phyloP scores from a whole-genome alignment of 1,284 basidiomycete genomes.

The Melampsora americana region DNA sequence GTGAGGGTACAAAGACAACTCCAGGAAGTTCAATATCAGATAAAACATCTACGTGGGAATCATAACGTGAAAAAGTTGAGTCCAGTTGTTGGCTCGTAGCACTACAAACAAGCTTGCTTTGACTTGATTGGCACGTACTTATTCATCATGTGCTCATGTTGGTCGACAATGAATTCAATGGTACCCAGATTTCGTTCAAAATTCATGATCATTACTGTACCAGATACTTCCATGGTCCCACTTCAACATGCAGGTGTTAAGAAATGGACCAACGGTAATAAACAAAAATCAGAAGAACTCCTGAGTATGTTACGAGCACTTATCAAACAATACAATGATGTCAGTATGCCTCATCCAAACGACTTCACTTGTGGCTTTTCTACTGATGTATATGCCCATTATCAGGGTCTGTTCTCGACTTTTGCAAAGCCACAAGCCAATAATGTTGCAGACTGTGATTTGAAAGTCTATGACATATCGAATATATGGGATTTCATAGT shows the following conservation, averaged over 20 bases:
- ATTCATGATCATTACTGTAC: no score
- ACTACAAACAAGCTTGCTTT: not conserved
- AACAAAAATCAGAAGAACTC: not conserved
- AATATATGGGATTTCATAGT: no score
- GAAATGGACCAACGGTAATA: not conserved
- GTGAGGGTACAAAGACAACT: no score
- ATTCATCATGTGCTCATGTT: not conserved
- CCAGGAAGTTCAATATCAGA: conserved; percentile 21
- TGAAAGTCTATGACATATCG: no score
- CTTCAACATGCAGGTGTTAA: conserved; percentile 27
- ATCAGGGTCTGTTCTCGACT: no score
- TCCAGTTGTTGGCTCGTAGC: not conserved
- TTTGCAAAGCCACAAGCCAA: no score
- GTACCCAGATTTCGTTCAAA: conserved; percentile 16
- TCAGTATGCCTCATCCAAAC: not conserved
- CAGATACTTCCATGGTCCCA: conserved; percentile 15
- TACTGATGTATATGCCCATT: no score
- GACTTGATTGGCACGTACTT: not conserved
- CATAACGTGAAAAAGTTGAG: conserved; percentile 29
- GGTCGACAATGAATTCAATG: not conserved
- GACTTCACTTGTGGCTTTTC: no score
- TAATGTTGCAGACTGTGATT: no score
- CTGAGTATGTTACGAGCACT: conserved; percentile 14
- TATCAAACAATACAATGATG: conserved; percentile 21
- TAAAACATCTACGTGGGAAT: conserved; percentile 1